Percentiles rank a stretch among this genome's conserved stretches.
Conservation (phyloP, 345 rosid species). For the Hirschfeldia incana region DNA sequence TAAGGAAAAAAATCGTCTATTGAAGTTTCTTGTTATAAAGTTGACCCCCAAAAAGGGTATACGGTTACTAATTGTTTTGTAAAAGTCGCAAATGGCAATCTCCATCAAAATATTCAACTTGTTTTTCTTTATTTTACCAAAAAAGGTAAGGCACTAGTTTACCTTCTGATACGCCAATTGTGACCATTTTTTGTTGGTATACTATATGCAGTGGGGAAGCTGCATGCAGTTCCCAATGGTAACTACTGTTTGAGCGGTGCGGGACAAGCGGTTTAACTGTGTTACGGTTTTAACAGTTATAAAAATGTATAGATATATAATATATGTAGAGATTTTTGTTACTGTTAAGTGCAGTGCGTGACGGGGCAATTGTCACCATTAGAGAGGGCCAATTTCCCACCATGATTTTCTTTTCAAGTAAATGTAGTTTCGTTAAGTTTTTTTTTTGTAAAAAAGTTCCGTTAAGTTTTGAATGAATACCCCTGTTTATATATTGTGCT, state of each 20-base stretch:
- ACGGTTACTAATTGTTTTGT: not conserved
- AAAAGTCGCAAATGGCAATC: not conserved
- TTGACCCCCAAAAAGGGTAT: not conserved
- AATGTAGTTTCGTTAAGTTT: too few relatives aligned
- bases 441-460: not conserved
- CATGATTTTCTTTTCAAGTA: not conserved
- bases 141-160: not conserved
- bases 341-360: too few relatives aligned
- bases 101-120: not conserved
- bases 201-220: not conserved
- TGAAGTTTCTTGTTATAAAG: slow-evolving; percentile 4
- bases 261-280: too few relatives aligned
- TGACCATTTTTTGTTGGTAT: not conserved
- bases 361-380: too few relatives aligned
- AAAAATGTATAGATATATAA: too few relatives aligned
- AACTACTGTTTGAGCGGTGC: too few relatives aligned
- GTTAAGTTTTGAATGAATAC: not conserved
- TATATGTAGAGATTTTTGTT: too few relatives aligned
- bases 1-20: not conserved
- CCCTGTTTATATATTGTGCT: not conserved
- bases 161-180: slow-evolving; percentile 1
- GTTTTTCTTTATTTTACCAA: not conserved
- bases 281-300: too few relatives aligned
- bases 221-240: not conserved
- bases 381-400: not conserved